These are phyloP conservation scores for Physaria fendleri DNA, from an alignment of 345 rosid species.

Conservation along the genomic window DNA sequence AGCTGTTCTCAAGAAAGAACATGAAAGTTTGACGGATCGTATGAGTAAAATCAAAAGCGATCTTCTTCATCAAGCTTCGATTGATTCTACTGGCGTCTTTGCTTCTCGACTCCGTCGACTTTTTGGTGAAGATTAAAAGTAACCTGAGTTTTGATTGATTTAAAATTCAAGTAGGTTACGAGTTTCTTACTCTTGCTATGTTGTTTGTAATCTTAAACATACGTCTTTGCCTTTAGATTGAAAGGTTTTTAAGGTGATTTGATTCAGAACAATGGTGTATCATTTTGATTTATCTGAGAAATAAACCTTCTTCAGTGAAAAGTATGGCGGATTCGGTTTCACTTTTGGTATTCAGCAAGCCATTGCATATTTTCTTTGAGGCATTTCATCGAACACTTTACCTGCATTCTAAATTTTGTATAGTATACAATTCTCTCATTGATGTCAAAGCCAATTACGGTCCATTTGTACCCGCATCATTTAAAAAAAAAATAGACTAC, in stretches of 20 bases:
- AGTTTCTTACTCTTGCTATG: background rate
- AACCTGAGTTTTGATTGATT: slow-evolving; percentile 4
- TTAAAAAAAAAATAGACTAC: too few relatives aligned
- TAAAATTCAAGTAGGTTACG: background rate
- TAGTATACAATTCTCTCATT: background rate
- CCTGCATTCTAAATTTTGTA: background rate
- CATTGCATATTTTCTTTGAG: background rate
- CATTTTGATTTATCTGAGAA: background rate
- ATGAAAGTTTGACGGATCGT: slow-evolving; percentile 44
- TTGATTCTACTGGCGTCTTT: slow-evolving; percentile 62
- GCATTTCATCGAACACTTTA: slow-evolving; percentile 24
- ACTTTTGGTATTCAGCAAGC: background rate
- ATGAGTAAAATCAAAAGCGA: slow-evolving; percentile 48
- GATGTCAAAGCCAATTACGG: too few relatives aligned
- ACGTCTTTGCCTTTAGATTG: background rate
- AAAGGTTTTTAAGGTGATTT: background rate
- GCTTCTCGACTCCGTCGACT: slow-evolving; percentile 71
- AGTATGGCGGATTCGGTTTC: background rate
- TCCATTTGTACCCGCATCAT: too few relatives aligned
- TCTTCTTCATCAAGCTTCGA: slow-evolving; percentile 69
- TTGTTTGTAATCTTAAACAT: background rate
- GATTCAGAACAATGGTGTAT: slow-evolving; percentile 11
- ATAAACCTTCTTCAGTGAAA: background rate
- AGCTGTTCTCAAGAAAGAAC: slow-evolving; percentile 53
- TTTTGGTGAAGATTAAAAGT: slow-evolving; percentile 46